A percentile compares a stretch with the other conserved stretches of the same genome.
Conservation (phyloP, 2,329 filamentous ascomycete genomes). For the Metarhizium brunneum region DNA sequence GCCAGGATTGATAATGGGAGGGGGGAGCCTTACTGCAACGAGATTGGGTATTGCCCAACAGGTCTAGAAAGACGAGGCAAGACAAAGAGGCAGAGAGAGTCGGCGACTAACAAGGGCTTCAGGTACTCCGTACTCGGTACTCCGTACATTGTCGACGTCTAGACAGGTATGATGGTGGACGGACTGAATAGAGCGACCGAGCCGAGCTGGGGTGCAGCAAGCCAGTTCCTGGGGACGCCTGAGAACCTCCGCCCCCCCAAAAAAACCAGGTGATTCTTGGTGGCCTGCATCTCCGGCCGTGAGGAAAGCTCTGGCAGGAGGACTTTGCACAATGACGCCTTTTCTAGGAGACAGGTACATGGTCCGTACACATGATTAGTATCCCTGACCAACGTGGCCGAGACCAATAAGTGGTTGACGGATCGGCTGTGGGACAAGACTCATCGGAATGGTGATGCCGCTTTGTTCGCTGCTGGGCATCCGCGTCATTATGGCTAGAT, state of each 20-base stretch:
- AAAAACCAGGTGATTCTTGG: too few species aligned
- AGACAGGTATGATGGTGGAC: not conserved
- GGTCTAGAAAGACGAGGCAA: constrained; percentile 3
- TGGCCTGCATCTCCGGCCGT: not conserved
- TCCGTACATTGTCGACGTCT: not conserved
- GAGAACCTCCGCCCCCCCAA: not conserved
- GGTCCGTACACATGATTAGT: too few species aligned
- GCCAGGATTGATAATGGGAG: constrained; percentile 2
- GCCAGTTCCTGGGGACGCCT: not conserved
- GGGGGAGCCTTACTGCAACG: constrained; percentile 4
- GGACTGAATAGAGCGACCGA: not conserved
- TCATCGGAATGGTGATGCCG: constrained; percentile 1
- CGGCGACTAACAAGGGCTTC: constrained; percentile 2
- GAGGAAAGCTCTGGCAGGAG: not conserved
- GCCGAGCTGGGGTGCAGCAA: constrained; percentile 3
- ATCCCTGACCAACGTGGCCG: not conserved
- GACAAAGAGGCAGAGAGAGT: constrained; percentile 4
- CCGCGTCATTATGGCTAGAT: constrained; percentile 2
- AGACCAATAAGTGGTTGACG: constrained; percentile 1
- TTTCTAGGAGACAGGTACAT: too few species aligned
- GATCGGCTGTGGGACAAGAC: not conserved
- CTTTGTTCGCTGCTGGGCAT: constrained; percentile 2
- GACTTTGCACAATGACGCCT: not conserved
- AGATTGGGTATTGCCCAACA: constrained; percentile 5
- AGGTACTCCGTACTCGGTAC: not conserved